These are phyloP conservation scores for Taphrina flavorubra DNA, from an alignment of 1,139 yeast genomes.

Conservation along the genomic window DNA sequence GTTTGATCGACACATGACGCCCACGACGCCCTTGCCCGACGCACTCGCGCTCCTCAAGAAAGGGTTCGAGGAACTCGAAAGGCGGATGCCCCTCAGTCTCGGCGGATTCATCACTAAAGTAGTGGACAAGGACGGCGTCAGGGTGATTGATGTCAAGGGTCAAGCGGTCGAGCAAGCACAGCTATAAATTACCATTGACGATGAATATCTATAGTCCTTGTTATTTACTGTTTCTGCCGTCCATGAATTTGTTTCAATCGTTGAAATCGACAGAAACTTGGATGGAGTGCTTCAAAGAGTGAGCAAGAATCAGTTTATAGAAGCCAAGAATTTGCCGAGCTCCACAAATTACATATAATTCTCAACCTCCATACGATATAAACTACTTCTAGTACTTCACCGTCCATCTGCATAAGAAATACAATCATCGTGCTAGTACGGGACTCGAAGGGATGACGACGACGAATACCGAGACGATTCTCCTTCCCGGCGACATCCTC, in stretches of 20 bases:
- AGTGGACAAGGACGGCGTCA: constrained; percentile 62
- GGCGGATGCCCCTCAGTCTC: constrained; percentile 94
- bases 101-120: constrained; percentile 84
- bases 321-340: constrained; percentile 3
- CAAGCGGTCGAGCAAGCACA: constrained; percentile 28
- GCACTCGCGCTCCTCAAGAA: constrained; percentile 74
- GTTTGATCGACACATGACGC: constrained; percentile 86
- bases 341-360: constrained; percentile 3
- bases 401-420: background rate
- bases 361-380: background rate
- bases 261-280: no score
- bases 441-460: background rate
- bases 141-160: constrained; percentile 39
- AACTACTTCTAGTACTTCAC: background rate
- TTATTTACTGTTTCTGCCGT: no score
- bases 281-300: background rate
- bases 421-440: background rate
- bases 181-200: background rate
- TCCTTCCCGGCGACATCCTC: constrained; percentile 5
- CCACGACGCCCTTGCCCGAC: constrained; percentile 75
- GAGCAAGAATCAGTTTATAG: no score
- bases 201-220: no score
- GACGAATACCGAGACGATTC: background rate
- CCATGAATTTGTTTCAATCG: no score
- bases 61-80: constrained; percentile 79